Evolutionary conservation across 306 rosid species (phyloP), one percentile per base, ranked within the genome.

Genomic region (Canavalia gladiata): DNA sequence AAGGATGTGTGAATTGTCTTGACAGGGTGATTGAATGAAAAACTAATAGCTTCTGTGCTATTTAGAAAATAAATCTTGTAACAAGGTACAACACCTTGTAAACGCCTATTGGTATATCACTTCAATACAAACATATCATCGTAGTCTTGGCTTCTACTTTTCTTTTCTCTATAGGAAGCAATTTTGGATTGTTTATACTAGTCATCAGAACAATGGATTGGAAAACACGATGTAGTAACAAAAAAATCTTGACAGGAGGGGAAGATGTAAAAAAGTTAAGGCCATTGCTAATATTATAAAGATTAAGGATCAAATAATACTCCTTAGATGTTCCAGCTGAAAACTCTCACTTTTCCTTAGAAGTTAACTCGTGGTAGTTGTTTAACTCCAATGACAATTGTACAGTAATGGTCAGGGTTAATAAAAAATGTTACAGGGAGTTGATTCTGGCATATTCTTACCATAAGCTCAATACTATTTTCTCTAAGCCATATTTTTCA

Each of bases 141-240:
- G 57, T 12, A 30, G 30, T 62, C 33, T 74, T 62, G 49, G 5
- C 30, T 6, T 30, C 10, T 11, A 18, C 42, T 34, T 54, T 18
- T 1, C 29, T 54, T 63, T 63, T 76, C 33, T 47, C 1, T 63
- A 1, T n/a, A 49, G 7, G 34, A 47, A 69, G 2, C 42, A 51
- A 51, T 29, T 9, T 25, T 52, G 28, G 2, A 34, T 76, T 9
- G 12, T 52, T 64, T 56, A 7, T 39, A 65, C 30, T 77, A 37
- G 37, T 37, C 18, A 31, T 65, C 63, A 49, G 81, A 52, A 28
- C 47, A 69, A 69, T 47, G 57, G 18, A 69, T 49, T 18, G 9
- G 29, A 50, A 65, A 34, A 52, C 73, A 41, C 10, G 1, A 18
- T 41, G 7, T 25, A 45, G n/a, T 37, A 57, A 69, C 6, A 34